Percentiles rank a stretch among this genome's conserved stretches.
Conservation (phyloP, 352 stramenopile genomes). For the Globisporangium middletonii region DNA sequence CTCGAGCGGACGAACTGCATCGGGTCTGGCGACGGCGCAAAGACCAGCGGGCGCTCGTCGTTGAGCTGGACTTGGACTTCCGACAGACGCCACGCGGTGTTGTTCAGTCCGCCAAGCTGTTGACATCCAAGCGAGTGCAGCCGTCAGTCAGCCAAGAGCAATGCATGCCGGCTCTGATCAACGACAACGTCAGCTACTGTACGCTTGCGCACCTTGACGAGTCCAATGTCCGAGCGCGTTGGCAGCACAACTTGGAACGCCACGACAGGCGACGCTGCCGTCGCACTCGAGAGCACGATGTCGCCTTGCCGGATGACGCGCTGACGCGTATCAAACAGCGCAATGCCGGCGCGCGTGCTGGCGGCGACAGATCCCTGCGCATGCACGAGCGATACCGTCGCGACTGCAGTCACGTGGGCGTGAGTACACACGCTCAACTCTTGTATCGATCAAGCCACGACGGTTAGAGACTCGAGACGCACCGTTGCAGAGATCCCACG, state of each 20-base stretch:
- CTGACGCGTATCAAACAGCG: constrained; percentile 17
- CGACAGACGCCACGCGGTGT: constrained; percentile 16
- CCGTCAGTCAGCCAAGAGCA: not conserved
- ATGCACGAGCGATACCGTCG: constrained; percentile 23
- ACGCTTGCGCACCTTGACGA: constrained; percentile 8
- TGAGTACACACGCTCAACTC: not conserved
- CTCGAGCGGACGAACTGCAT: constrained; percentile 11
- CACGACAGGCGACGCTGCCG: not conserved
- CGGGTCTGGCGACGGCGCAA: constrained; percentile 10
- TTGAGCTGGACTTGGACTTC: constrained; percentile 31
- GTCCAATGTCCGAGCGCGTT: not conserved
- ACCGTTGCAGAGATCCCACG: constrained; percentile 39
- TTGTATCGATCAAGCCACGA: not conserved
- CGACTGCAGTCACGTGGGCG: constrained; percentile 14
- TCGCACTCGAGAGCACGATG: constrained; percentile 5
- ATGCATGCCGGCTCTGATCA: not conserved
- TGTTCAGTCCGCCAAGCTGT: constrained; percentile 17
- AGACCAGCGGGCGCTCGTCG: constrained; percentile 11
- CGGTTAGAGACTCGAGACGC: not conserved
- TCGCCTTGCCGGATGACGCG: constrained; percentile 10
- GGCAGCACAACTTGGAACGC: constrained; percentile 6
- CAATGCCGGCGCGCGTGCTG: constrained; percentile 10
- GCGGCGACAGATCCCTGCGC: constrained; percentile 2
- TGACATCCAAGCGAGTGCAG: too few relatives aligned
- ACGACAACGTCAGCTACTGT: not conserved